These are phyloP conservation scores for Lasiodiplodia theobromae DNA, from an alignment of 2,329 filamentous ascomycete species.

Conservation along the genomic window DNA sequence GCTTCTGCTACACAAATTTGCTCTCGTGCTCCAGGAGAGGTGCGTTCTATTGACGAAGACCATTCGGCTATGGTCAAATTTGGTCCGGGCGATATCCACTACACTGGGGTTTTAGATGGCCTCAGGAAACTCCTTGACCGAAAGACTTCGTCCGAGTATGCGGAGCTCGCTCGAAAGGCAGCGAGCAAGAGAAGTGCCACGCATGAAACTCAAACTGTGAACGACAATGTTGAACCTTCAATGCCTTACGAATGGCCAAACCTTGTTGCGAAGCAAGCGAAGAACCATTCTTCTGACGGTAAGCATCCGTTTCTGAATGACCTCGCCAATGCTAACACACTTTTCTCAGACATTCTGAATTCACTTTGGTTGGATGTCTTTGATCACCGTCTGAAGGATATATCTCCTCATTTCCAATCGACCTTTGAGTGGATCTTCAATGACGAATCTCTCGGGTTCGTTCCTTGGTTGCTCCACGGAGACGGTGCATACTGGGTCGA, in stretches of 20 bases:
- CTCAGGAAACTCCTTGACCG: too few species aligned
- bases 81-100: neutral
- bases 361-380: neutral
- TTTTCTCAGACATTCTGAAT: neutral
- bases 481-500: slow-evolving; percentile 41
- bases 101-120: neutral
- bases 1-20: neutral
- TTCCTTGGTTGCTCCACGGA: neutral
- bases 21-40: neutral
- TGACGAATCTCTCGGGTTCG: neutral
- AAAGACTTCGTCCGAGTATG: too few species aligned
- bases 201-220: too few species aligned
- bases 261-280: neutral
- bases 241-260: too few species aligned
- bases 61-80: slow-evolving; percentile 14
- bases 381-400: neutral
- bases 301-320: neutral
- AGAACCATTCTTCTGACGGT: neutral
- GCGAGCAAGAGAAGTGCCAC: too few species aligned
- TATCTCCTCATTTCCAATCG: neutral
- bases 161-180: too few species aligned
- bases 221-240: too few species aligned
- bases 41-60: neutral
- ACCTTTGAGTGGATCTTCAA: slow-evolving; percentile 18
- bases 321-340: neutral